Evolutionary conservation across 768 basidiomycete species (phyloP), one percentile per base, ranked within the genome.

Genomic region (Mycena belliarum): DNA sequence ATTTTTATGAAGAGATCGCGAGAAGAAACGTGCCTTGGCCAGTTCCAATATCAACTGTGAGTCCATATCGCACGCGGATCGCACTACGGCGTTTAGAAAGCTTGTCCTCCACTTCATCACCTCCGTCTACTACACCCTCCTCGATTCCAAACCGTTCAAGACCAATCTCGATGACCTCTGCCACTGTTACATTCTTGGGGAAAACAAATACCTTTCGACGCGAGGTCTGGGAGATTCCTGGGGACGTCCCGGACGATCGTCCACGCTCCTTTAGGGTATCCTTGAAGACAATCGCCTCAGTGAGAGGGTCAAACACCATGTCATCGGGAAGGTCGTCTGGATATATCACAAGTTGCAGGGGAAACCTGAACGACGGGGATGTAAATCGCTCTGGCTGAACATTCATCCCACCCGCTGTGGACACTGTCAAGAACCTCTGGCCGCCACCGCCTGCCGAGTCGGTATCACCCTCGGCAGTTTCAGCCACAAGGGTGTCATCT

Each of bases 81-180:
- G 83, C 78, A 68, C 93, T 96, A 61, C 88, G 80, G 57, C 95
- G 78, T 74, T 94, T 93, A 8, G 83, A 79, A 32, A 87, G 77
- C 69, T 96, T 95, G 69, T 98, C 96, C 72, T 99, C 97, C 1
- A 99, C 84, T 67, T 98, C 96, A 70, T 99, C 97, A 1, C 97
- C 97, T 2, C 97, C 97, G 70, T 98, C 95, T 3, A 98, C 96
- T 2, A 99, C 94, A n/a, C 95, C 97, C 37, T 97, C 96, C 33
- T 84, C 76, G 54, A 99, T 97, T 3, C 97, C 97, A 68, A 98
- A 98, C 56, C 94, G 76, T 68, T 98, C 97, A 61, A 99, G 69
- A 6, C 89, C 91, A 35, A 91, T 78, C 71, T 99, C 97, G 37
- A 97, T 93, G 15, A 95, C 95, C 72, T 99, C 97, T 0, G 95